Conservation (phyloP, 495 filamentous ascomycete species). For the Talaromyces trachyspermus region DNA sequence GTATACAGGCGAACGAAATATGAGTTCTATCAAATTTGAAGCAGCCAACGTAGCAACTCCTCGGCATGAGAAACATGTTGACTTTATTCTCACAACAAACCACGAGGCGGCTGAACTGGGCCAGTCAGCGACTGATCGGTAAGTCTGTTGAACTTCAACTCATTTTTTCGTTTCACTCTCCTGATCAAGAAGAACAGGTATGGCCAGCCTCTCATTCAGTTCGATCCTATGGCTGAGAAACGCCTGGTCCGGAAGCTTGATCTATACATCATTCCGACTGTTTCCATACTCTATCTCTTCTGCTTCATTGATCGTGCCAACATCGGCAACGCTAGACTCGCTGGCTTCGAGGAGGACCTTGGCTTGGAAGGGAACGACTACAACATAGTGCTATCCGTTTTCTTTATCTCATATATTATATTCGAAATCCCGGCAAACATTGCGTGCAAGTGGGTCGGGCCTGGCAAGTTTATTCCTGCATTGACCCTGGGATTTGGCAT, state of each 20-base stretch:
- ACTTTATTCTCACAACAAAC: too few species aligned
- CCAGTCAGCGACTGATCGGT: too few species aligned
- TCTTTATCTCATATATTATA: constrained; percentile 39
- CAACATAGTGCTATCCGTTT: constrained; percentile 29
- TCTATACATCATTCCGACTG: constrained; percentile 38
- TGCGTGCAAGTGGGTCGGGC: constrained; percentile 42
- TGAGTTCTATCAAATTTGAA: too few species aligned
- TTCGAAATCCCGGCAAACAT: constrained; percentile 67
- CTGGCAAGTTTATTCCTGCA: constrained; percentile 43
- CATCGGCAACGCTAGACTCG: constrained; percentile 42
- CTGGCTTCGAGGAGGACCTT: constrained; percentile 39
- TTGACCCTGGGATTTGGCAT: constrained; percentile 43
- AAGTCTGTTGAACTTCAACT: too few species aligned
- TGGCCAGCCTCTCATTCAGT: constrained; percentile 47
- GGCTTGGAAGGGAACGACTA: constrained; percentile 28
- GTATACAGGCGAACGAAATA: too few species aligned
- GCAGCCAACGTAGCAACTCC: too few species aligned
- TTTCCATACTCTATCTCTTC: constrained; percentile 43
- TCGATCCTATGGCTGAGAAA: constrained; percentile 53
- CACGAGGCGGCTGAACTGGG: too few species aligned
- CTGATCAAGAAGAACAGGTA: too few species aligned
- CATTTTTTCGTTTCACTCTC: too few species aligned
- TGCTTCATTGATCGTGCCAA: constrained; percentile 55
- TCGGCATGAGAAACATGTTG: too few species aligned
- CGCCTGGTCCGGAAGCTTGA: constrained; percentile 42